Base-by-base conservation (phyloP, 345 rosid genomes). In the Hibiscus tridactylites region DNA sequence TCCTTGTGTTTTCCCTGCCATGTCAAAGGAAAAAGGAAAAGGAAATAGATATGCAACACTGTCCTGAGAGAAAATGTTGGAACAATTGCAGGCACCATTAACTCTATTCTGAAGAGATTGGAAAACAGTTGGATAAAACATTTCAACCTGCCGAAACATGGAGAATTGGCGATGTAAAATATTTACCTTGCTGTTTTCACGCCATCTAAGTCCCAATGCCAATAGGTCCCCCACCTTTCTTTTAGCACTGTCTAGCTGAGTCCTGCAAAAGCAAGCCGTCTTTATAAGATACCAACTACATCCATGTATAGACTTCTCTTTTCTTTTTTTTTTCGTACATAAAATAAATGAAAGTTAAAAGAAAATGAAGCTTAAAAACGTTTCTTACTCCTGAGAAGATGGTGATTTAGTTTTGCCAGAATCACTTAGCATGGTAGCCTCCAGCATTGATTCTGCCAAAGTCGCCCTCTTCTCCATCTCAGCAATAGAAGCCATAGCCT, bases 401-500 rank as follows among this genome's bases (percentile, higher is more conserved):
- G 70, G 65, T 62, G 92, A 93, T 83, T 83, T 95, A 64, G 82
- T 74, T 82, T 92, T 90, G 73, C 97, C 96, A 76, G 86, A 77
- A 78, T 90, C 86, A 78, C 89, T 90, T 70, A 90, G 90, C 79
- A 86, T 21, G 42, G 97, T 95, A 77, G 99, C 99, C 83, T 92
- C 96, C 74, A 95, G 77, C 71, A 86, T 87, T 61, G 97, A 83
- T 77, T 95, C 99, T 76, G 97, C 99, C 87, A 91, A 83, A 68
- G 90, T 88, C 24, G 83, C 86, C 83, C 92, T 86, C 85, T 92
- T 85, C 79, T 92, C 92, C 97, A 92, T 87, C 73, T 86, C 85
- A 77, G 89, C 83, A 64, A 92, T 70, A 53, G 86, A 80, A 72
- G 83, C 80, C 77, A 77, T 72, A 75, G 91, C 89, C 82, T 86